Conservation (phyloP, 352 stramenopile species). For the Globisporangium radiosum region DNA sequence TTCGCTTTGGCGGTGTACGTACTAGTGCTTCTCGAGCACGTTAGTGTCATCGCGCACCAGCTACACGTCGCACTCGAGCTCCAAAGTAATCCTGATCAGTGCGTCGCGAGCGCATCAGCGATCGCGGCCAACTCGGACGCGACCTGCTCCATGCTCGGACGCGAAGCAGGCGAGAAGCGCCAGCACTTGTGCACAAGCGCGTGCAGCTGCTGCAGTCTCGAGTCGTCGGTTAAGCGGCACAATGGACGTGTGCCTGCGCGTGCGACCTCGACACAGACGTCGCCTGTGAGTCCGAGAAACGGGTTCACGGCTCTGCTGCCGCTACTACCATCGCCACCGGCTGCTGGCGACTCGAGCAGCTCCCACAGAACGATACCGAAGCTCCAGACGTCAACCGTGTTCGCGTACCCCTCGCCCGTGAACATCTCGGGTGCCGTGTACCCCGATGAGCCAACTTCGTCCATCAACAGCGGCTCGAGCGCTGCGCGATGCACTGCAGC, state of each 20-base stretch:
- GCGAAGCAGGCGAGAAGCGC: constrained; percentile 18
- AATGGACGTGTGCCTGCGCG: constrained; percentile 16
- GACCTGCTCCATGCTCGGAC: constrained; percentile 21
- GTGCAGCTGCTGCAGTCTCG: constrained; percentile 1
- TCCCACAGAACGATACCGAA: constrained; percentile 45
- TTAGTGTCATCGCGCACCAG: no score
- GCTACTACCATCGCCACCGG: no score
- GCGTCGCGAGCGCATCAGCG: neutral
- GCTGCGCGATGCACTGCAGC: constrained; percentile 7
- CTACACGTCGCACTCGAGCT: no score
- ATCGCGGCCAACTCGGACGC: constrained; percentile 1
- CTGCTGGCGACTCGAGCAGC: constrained; percentile 3
- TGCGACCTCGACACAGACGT: constrained; percentile 22
- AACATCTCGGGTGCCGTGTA: constrained; percentile 49
- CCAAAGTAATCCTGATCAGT: no score
- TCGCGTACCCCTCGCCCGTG: constrained; percentile 23
- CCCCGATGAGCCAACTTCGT: constrained; percentile 31
- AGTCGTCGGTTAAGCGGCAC: constrained; percentile 8
- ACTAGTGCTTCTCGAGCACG: no score
- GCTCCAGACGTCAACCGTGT: constrained; percentile 43
- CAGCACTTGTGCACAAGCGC: constrained; percentile 24
- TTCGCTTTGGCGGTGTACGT: no score
- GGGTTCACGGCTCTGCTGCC: constrained; percentile 12
- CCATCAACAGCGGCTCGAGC: constrained; percentile 12
- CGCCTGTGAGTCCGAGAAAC: constrained; percentile 21